phyloP scores from a whole-genome alignment of 2,329 filamentous ascomycete species.

The Alternaria atra region DNA sequence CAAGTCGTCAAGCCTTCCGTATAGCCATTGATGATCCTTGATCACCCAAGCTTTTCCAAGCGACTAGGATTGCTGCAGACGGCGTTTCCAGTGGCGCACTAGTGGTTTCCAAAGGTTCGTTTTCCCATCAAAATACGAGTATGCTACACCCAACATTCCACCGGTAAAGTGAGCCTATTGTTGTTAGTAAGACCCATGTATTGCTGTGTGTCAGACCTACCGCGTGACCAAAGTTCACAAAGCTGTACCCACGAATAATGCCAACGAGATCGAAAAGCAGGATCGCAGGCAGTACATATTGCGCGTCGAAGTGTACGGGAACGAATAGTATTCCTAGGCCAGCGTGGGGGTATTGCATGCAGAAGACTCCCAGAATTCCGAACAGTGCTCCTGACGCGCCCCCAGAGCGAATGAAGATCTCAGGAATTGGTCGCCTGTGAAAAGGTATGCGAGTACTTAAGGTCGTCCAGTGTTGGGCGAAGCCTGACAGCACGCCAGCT shows the following conservation, averaged over 20 bases:
- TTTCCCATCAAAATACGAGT: slow-evolving; percentile 47
- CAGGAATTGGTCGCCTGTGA: slow-evolving; percentile 26
- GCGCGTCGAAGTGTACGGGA: slow-evolving; percentile 42
- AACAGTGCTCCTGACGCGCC: slow-evolving; percentile 49
- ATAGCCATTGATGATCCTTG: background rate
- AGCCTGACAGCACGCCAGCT: slow-evolving; percentile 41
- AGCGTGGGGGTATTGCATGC: slow-evolving; percentile 43
- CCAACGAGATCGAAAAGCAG: slow-evolving; percentile 48
- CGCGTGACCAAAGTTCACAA: slow-evolving; percentile 46
- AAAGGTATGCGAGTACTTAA: slow-evolving; percentile 28
- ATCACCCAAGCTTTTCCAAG: background rate
- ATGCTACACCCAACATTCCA: slow-evolving; percentile 40
- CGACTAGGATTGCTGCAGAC: slow-evolving; percentile 21
- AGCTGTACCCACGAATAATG: slow-evolving; percentile 39
- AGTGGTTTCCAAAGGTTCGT: slow-evolving; percentile 46
- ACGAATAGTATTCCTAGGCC: slow-evolving; percentile 46
- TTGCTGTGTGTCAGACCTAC: slow-evolving; percentile 29
- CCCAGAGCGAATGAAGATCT: slow-evolving; percentile 40
- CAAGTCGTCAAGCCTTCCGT: background rate
- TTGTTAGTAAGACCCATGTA: slow-evolving; percentile 16
- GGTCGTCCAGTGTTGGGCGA: slow-evolving; percentile 40
- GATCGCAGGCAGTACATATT: slow-evolving; percentile 41
- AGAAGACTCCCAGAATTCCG: slow-evolving; percentile 41
- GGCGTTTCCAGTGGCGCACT: slow-evolving; percentile 39
- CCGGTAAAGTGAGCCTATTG: slow-evolving; percentile 47